Conservation (phyloP, 2,329 filamentous ascomycete species). For the Exophiala bonariae region DNA sequence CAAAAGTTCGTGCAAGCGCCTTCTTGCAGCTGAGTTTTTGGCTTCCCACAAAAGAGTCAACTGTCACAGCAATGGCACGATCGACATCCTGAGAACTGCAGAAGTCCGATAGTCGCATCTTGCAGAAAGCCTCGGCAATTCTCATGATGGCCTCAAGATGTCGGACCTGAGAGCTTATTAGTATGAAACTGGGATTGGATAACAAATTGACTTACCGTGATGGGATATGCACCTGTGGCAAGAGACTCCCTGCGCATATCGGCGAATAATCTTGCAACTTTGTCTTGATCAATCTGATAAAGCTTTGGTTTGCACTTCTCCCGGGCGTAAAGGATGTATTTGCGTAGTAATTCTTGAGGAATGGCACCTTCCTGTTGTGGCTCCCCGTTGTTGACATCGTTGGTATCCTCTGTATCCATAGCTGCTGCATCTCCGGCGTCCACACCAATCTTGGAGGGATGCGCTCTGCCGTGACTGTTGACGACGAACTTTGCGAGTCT, state of each 20-base stretch:
- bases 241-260: conserved; percentile 94
- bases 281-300: conserved; percentile 97
- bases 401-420: conserved; percentile 56
- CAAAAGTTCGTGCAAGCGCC: conserved; percentile 87
- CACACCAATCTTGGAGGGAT: conserved; percentile 61
- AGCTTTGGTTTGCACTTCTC: conserved; percentile 89
- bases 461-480: conserved; percentile 86
- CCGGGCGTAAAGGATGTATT: conserved; percentile 94
- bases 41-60: conserved; percentile 92
- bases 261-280: conserved; percentile 87
- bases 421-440: conserved; percentile 58
- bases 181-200: conserved; percentile 7
- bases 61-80: conserved; percentile 92
- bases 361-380: conserved; percentile 69
- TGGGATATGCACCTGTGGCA: conserved; percentile 94
- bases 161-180: conserved; percentile 66
- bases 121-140: conserved; percentile 89
- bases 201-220: conserved; percentile 72
- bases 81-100: conserved; percentile 89
- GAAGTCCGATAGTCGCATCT: conserved; percentile 97
- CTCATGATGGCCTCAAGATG: conserved; percentile 98
- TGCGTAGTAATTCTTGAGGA: conserved; percentile 83
- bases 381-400: conserved; percentile 41
- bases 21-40: conserved; percentile 99
- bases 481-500: conserved; percentile 93